Conservation (phyloP, 768 basidiomycete genomes). For the Pisolithus marmoratus region DNA sequence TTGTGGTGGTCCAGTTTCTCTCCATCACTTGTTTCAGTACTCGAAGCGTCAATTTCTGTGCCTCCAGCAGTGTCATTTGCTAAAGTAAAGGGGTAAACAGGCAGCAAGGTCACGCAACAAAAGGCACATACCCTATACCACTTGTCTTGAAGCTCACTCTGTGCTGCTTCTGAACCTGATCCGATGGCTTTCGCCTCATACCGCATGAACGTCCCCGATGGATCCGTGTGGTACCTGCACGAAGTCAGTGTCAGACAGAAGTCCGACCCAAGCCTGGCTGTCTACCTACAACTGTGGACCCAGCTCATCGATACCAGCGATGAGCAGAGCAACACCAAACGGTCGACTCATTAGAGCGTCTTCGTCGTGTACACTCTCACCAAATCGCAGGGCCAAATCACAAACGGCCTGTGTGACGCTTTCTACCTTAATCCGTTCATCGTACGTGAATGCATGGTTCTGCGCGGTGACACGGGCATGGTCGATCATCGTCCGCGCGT, state of each 20-base stretch:
- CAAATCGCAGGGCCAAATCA: constrained; percentile 93
- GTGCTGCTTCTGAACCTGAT: constrained; percentile 95
- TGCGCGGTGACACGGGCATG: constrained; percentile 96
- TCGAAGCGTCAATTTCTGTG: constrained; percentile 77
- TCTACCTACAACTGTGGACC: constrained; percentile 87
- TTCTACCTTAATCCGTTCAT: constrained; percentile 96
- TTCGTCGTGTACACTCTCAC: constrained; percentile 98
- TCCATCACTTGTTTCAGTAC: constrained; percentile 99
- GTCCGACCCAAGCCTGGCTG: not conserved
- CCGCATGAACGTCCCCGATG: constrained; percentile 94
- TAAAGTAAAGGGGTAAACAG: constrained; percentile 29
- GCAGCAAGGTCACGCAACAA: not conserved
- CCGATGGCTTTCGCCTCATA: constrained; percentile 99
- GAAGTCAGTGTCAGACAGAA: constrained; percentile 3
- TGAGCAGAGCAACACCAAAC: constrained; percentile 94
- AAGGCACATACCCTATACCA: constrained; percentile 74
- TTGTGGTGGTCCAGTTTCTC: constrained; percentile 99
- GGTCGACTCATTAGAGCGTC: constrained; percentile 99
- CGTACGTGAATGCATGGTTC: constrained; percentile 94
- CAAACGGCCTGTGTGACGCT: constrained; percentile 98
- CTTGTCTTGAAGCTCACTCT: constrained; percentile 94
- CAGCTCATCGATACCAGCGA: constrained; percentile 94
- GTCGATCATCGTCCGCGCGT: constrained; percentile 99
- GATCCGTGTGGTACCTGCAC: constrained; percentile 93
- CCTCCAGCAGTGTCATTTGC: constrained; percentile 90